Evolutionary conservation across 2,329 filamentous ascomycete species (phyloP), one percentile per base, ranked within the genome.

Genomic region (Capronia coronata): DNA sequence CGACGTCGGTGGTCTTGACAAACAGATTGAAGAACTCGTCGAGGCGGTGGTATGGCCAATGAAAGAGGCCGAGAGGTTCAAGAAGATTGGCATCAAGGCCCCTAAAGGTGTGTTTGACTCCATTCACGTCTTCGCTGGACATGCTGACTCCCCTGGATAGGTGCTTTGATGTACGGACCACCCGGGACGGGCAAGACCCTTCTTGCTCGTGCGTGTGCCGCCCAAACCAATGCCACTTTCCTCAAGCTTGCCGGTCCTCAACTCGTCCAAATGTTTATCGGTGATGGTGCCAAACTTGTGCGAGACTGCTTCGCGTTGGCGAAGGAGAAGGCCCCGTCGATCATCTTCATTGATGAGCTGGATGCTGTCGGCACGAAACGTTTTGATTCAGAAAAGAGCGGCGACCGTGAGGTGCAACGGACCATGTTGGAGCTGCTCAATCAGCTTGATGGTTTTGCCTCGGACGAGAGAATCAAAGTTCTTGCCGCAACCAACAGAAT

Each of bases 31-130:
- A 69, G 94, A 98, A 73, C 79, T 98, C 47, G 90, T 98, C 7
- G 93, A 98, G 74, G 93, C 93, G 48, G 93, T 98, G 43, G 93
- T 98, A 23, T 97, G 91, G 91, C 93, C 93, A 1, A 98, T 98
- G 93, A 97, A 97, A 79, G 91, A 98, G 73, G 90, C 93, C 1
- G 94, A 98, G 62, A 82, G 91, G 16, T 98, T 98, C 76, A 97
- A 96, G 79, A 97, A 96, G 79, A 96, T 98, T 64, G 93, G 93
- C 61, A 98, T 98, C 77, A 98, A 98, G 75, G 91, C 93, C 34
- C 93, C 93, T 11, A 98, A 98, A 74, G 93, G 93, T 96, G 80
- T 55, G 72, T 58, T n/a, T n/a, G 8, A 25, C 23, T 13, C 3
- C 14, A 9, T 25, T 7, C 3, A 19, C 19, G 9, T 25, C 14